Base-by-base conservation (phyloP, 2,329 filamentous ascomycete genomes). In the Pseudogymnoascus sp. region DNA sequence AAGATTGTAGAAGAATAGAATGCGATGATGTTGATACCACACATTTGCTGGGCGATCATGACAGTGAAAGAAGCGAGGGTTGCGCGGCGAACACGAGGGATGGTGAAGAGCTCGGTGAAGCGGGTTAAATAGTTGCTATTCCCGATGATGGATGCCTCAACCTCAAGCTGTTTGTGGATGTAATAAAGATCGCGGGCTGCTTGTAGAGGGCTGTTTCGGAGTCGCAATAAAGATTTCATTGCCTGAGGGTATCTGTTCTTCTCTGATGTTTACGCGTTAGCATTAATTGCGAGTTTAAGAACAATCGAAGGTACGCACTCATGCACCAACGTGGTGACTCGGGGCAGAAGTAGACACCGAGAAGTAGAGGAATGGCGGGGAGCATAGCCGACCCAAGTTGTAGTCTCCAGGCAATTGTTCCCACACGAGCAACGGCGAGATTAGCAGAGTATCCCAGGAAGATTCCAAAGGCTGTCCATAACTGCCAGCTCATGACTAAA, bases 51-150 rank as follows among this genome's bases (percentile, higher is more conserved):
- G 10, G 64, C 66, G 19, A 69, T 86, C 90, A 96, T 95, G 68
- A 93, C 89, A 1, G 85, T 85, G 68, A 87, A 89, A 0, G 89
- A 87, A 2, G 90, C 90, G 21, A 89, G 79, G 5, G 86, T 92
- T 2, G 91, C 91, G 35, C 87, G 82, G 10, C 87, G 82, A 6
- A 88, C 78, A 36, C 88, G 83, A 3, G 87, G 85, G 61, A 90
- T 80, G 9, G 84, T 88, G 70, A 90, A 87, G 2, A 87, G 78
- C 71, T 90, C 82, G 53, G 80, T 70, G 67, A 89, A 85, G 9
- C 88, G 83, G 15, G 78, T 82, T 53, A 83, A 10, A 69, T 88
- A 87, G 74, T 81, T 87, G 69, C 76, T 82, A n/a, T 57, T 19
- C 15, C 74, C 76, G 15, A 75, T 73, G 19, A 79, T 66, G 5